Evolutionary conservation across 2,329 filamentous ascomycete species (phyloP).

Genomic region (Trichophyton mentagrophytes): DNA sequence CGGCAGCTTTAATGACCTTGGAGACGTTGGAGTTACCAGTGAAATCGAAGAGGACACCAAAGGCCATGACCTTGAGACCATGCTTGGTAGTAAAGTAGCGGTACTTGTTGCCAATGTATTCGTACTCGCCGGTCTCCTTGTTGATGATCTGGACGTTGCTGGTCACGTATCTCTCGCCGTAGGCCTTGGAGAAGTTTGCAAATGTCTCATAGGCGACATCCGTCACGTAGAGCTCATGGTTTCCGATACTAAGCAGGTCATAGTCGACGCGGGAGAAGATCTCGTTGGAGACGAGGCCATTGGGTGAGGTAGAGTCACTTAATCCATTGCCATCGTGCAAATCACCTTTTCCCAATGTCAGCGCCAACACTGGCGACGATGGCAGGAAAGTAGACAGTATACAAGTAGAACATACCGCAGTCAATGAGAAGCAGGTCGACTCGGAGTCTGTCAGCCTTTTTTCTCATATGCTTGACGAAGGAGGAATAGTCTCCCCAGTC

Average conservation of each 20-base stretch:
- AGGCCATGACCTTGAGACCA: conserved; percentile 41
- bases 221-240: conserved; percentile 54
- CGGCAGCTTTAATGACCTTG: conserved; percentile 45
- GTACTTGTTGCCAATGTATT: conserved; percentile 37
- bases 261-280: conserved; percentile 43
- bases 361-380: background rate
- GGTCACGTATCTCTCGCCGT: conserved; percentile 42
- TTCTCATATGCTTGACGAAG: conserved; percentile 70
- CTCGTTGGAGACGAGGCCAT: conserved; percentile 43
- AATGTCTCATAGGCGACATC: conserved; percentile 51
- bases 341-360: conserved; percentile 32
- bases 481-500: conserved; percentile 98
- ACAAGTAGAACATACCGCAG: conserved; percentile 45
- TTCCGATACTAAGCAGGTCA: conserved; percentile 44
- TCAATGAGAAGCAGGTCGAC: conserved; percentile 82
- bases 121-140: conserved; percentile 30
- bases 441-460: conserved; percentile 63
- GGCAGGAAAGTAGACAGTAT: background rate
- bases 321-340: conserved; percentile 54
- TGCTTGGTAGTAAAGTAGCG: conserved; percentile 40
- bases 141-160: conserved; percentile 42
- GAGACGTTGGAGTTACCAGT: conserved; percentile 48
- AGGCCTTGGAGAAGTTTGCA: conserved; percentile 46
- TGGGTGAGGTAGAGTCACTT: conserved; percentile 46
- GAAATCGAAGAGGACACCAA: conserved; percentile 40